Conservation (phyloP, 2,329 filamentous ascomycete genomes). For the Fusarium denticulatum region DNA sequence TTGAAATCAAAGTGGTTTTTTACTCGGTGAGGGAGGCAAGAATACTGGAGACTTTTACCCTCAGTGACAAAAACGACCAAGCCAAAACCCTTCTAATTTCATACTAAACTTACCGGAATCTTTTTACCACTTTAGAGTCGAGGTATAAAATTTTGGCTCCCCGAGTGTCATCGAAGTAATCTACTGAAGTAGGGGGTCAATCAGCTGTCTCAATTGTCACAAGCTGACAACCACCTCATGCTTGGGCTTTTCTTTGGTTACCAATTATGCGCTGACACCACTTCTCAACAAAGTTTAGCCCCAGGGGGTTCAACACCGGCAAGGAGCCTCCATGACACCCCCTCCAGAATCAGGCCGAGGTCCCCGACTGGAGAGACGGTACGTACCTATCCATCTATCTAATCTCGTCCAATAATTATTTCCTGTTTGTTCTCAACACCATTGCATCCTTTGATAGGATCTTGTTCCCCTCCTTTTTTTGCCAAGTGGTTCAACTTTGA, state of each 20-base stretch:
- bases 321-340: neutral
- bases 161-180: neutral
- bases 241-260: neutral
- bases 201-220: neutral
- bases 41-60: neutral
- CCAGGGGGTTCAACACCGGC: constrained; percentile 6
- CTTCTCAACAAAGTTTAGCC: neutral
- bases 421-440: constrained; percentile 29
- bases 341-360: constrained; percentile 24
- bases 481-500: constrained; percentile 4
- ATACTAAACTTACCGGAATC: neutral
- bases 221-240: constrained; percentile 3
- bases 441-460: constrained; percentile 2
- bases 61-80: neutral
- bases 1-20: neutral
- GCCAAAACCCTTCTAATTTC: neutral
- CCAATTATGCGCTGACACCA: neutral
- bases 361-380: neutral
- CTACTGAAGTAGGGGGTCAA: neutral
- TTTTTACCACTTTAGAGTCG: neutral
- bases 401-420: constrained; percentile 19
- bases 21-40: neutral
- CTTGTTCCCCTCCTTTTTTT: neutral
- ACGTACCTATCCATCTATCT: constrained; percentile 18
- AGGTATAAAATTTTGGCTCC: neutral